These are phyloP conservation scores for Chrysosporium keratinophilum DNA, from an alignment of 2,329 filamentous ascomycete genomes.

Conservation along the genomic window DNA sequence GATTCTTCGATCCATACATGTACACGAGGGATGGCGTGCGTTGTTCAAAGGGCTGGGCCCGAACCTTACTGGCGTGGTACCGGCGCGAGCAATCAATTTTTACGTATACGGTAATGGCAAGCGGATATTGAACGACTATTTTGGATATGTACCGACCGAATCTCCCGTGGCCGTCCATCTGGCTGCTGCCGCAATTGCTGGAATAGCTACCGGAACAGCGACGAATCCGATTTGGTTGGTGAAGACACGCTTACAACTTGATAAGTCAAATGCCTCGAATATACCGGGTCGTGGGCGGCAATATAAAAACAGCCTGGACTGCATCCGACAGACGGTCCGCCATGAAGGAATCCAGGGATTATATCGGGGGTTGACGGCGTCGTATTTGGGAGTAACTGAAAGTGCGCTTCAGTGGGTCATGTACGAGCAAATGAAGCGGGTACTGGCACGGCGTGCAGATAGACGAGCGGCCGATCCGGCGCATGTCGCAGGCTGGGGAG, in stretches of 20 bases:
- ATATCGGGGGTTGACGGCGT: conserved; percentile 84
- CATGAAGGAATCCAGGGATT: conserved; percentile 72
- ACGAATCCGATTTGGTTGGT: conserved; percentile 97
- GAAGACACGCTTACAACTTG: conserved; percentile 84
- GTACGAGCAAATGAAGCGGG: conserved; percentile 82
- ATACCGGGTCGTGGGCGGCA: conserved; percentile 52
- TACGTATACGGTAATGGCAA: conserved; percentile 91
- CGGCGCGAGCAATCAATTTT: conserved; percentile 85
- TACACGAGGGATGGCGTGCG: conserved; percentile 70
- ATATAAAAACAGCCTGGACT: conserved; percentile 84
- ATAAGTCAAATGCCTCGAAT: conserved; percentile 64
- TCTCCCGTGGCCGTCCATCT: conserved; percentile 67
- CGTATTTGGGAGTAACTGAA: conserved; percentile 83
- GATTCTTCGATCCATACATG: conserved; percentile 71
- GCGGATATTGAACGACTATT: conserved; percentile 61
- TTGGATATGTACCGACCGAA: conserved; percentile 29
- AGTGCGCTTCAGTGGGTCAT: conserved; percentile 87
- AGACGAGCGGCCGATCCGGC: conserved; percentile 47
- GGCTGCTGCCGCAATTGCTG: conserved; percentile 62
- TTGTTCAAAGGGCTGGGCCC: conserved; percentile 90
- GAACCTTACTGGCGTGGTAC: conserved; percentile 80
- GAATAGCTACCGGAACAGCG: conserved; percentile 75
- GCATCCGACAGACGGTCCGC: conserved; percentile 67
- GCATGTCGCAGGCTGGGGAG: conserved; percentile 54
- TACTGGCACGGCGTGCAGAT: conserved; percentile 55